phyloP scores from a whole-genome alignment of 345 rosid genomes.

The Gossypium sturtianum region DNA sequence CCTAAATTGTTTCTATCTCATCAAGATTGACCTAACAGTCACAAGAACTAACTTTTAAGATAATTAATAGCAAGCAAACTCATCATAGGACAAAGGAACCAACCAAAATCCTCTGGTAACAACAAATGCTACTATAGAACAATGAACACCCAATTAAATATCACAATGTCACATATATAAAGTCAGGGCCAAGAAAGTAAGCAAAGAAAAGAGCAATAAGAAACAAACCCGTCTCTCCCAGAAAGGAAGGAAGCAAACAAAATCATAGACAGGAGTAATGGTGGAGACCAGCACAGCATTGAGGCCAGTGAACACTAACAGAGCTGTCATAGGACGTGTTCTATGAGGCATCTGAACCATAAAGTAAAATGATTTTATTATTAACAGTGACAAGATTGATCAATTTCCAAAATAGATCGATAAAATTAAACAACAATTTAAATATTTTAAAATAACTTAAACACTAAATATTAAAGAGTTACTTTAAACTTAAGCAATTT shows the following conservation, averaged over 20 bases:
- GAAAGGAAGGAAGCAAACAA: constrained; percentile 63
- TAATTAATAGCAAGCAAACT: background rate
- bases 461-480: no score
- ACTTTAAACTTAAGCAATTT: no score
- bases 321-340: constrained; percentile 52
- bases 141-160: background rate
- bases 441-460: no score
- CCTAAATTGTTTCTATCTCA: no score
- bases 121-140: no score
- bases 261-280: constrained; percentile 59
- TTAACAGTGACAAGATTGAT: background rate
- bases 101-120: background rate
- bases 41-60: background rate
- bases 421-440: no score
- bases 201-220: background rate
- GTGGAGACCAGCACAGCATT: constrained; percentile 47
- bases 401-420: background rate
- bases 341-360: constrained; percentile 45
- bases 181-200: background rate
- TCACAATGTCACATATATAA: background rate
- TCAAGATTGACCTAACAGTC: background rate
- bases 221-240: constrained; percentile 70
- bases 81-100: background rate
- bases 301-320: constrained; percentile 50
- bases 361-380: background rate